Base-by-base conservation (phyloP, 2,329 filamentous ascomycete species). In the Monilinia vaccinii-corymbosi region DNA sequence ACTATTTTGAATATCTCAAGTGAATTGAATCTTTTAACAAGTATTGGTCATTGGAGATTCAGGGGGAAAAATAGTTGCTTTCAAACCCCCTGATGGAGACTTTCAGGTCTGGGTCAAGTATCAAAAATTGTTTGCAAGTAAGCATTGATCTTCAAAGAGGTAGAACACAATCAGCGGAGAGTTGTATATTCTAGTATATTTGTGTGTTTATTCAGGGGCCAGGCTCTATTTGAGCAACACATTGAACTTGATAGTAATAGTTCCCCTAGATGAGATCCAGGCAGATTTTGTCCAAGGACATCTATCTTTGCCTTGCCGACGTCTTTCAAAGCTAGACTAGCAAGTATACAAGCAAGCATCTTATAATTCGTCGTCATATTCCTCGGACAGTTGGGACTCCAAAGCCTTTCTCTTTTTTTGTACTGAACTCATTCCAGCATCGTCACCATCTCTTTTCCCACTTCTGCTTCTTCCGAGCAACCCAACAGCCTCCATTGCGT, bases 281-380 rank as follows among this genome's bases (percentile, higher is more conserved):
- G 7, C 10, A 40, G 34, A 36, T 36, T 36, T 36, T 36, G 34
- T 14, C 13, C 34, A 36, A 16, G n/a, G n/a, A n/a, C n/a, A n/a
- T n/a, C n/a, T 16, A 36, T 34, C 1, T 36, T 36, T 36, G 11
- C 34, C 34, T 36, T 36, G 11, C 13, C 5, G 34, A 9, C 16
- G 7, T 1, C 8, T 23, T 44, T 18, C 1, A 14, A 55, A 11
- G 31, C 28, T 14, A 8, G 18, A n/a, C 1, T 10, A 40, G 18
- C 50, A 42, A 52, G n/a, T 10, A 1, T 10, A 44, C 8, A 5
- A 36, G 34, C 34, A 36, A 14, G 3, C 4, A 18, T 23, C 13
- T 55, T 23, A 55, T n/a, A 47, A 40, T 28, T 57, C 55, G 36
- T 57, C 55, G 16, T 57, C 55, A 36, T 38, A 34, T 16, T 42